phyloP scores from a whole-genome alignment of 1,284 basidiomycete genomes.

The Pseudozyma tsukubaensis region DNA sequence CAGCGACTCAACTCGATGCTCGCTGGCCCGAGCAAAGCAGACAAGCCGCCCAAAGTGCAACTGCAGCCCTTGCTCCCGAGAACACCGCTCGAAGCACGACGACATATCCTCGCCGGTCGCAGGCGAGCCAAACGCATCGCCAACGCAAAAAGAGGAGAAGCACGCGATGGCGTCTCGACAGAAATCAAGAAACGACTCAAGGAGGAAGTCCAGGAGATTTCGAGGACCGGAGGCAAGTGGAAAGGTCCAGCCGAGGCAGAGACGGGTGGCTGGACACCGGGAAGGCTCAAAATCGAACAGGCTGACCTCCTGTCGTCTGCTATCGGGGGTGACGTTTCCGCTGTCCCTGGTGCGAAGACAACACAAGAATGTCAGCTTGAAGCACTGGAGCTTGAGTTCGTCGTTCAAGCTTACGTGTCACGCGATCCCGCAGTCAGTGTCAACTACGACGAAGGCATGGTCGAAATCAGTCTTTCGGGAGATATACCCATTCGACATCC shows the following conservation, averaged over 20 bases:
- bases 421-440: constrained; percentile 44
- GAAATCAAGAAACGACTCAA: constrained; percentile 55
- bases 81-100: constrained; percentile 67
- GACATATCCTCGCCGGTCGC: constrained; percentile 69
- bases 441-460: constrained; percentile 33
- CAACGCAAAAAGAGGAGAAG: constrained; percentile 51
- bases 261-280: constrained; percentile 28
- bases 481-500: constrained; percentile 47
- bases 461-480: constrained; percentile 42
- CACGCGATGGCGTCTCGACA: constrained; percentile 48
- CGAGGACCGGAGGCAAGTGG: constrained; percentile 39
- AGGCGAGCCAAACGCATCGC: constrained; percentile 66
- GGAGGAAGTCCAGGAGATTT: constrained; percentile 52
- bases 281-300: constrained; percentile 31
- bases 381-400: constrained; percentile 47
- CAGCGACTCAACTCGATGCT: constrained; percentile 19
- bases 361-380: constrained; percentile 41
- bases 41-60: constrained; percentile 45
- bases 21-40: constrained; percentile 3
- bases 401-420: constrained; percentile 40
- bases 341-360: constrained; percentile 10
- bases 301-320: constrained; percentile 31
- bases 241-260: constrained; percentile 31
- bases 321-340: constrained; percentile 24
- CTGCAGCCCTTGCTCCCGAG: constrained; percentile 60